Conservation (phyloP, 1,284 basidiomycete genomes). For the Moniliophthora roreri region DNA sequence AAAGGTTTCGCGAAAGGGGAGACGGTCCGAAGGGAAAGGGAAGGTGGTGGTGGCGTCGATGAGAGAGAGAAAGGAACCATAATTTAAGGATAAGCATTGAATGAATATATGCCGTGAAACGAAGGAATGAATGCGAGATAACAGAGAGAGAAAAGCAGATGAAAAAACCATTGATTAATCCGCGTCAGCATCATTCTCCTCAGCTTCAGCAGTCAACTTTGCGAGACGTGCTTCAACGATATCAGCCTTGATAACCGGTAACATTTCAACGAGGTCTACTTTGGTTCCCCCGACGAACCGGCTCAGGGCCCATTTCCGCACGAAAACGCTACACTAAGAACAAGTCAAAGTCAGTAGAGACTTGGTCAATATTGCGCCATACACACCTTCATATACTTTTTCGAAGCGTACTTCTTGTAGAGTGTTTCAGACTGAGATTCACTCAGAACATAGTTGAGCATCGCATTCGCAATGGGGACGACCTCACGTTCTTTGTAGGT, state of each 20-base stretch:
- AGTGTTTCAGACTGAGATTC: constrained; percentile 55
- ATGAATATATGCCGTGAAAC: neutral
- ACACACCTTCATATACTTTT: constrained; percentile 78
- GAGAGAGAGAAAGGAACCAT: too few relatives aligned
- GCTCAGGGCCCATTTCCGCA: constrained; percentile 60
- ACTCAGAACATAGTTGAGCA: constrained; percentile 81
- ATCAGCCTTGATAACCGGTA: constrained; percentile 47
- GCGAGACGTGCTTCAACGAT: constrained; percentile 23
- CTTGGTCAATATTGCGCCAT: neutral
- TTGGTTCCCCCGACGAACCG: constrained; percentile 50
- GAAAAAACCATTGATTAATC: neutral
- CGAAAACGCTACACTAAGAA: constrained; percentile 55
- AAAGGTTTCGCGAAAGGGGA: too few relatives aligned
- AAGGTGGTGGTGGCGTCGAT: too few relatives aligned
- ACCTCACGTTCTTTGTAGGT: constrained; percentile 83
- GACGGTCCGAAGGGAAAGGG: too few relatives aligned
- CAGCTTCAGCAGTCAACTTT: constrained; percentile 1
- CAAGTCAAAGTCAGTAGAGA: neutral
- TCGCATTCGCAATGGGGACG: constrained; percentile 81
- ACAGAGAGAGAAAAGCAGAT: neutral
- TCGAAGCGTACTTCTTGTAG: constrained; percentile 75
- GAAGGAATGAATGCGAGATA: neutral
- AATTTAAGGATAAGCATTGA: too few relatives aligned
- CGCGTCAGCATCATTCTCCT: constrained; percentile 1
- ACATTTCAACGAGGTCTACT: constrained; percentile 45